These are phyloP conservation scores for Fusarium drepaniforme DNA, from an alignment of 2,329 filamentous ascomycete genomes.

Conservation along the genomic window DNA sequence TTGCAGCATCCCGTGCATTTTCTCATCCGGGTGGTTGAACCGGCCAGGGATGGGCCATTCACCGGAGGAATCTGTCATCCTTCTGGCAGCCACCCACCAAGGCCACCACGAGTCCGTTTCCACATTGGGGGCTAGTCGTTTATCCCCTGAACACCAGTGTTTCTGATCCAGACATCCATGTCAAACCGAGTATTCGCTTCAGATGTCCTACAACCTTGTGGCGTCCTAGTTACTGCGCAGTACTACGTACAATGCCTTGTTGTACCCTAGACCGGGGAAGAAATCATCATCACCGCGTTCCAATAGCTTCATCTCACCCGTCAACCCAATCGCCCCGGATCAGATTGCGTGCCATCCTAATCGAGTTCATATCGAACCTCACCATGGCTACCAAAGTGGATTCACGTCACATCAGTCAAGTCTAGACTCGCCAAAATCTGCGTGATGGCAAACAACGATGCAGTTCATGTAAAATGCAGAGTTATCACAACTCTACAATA, in stretches of 20 bases:
- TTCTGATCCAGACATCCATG: constrained; percentile 30
- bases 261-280: constrained; percentile 12
- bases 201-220: background rate
- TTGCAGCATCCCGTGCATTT: constrained; percentile 24
- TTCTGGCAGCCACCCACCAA: constrained; percentile 20
- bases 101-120: constrained; percentile 20
- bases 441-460: background rate
- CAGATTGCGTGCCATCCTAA: background rate
- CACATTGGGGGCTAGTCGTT: constrained; percentile 22
- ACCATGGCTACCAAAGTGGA: background rate
- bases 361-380: background rate
- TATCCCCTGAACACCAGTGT: constrained; percentile 35
- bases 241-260: background rate
- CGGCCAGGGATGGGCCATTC: constrained; percentile 33
- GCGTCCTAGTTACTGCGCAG: background rate
- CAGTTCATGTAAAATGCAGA: background rate
- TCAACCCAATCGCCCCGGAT: constrained; percentile 6
- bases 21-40: constrained; percentile 37
- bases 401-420: background rate
- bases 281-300: constrained; percentile 4
- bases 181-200: constrained; percentile 5
- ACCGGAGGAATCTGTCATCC: constrained; percentile 21
- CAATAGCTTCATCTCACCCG: constrained; percentile 1
- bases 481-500: background rate
- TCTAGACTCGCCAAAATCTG: background rate